phyloP scores from a whole-genome alignment of 352 stramenopile species.

The Elongisporangium anandrum region DNA sequence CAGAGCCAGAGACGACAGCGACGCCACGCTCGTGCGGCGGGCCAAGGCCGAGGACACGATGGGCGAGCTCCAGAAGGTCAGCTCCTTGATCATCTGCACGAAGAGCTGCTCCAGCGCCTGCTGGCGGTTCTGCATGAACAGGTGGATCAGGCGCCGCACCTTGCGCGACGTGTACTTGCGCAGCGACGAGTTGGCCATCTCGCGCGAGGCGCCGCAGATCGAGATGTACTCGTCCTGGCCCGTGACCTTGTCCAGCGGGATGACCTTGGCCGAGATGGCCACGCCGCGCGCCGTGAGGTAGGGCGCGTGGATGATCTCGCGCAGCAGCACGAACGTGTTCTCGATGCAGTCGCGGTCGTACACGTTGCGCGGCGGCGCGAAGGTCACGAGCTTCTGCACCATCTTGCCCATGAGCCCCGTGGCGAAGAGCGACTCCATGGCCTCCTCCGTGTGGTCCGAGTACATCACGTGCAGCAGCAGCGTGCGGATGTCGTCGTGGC shows the following conservation, averaged over 20 bases:
- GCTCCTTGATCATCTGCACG: slow-evolving; percentile 78
- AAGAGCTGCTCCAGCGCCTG: slow-evolving; percentile 66
- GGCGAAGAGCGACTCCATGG: slow-evolving; percentile 68
- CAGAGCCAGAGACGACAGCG: slow-evolving; percentile 63
- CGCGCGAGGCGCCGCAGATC: slow-evolving; percentile 77
- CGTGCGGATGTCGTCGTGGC: slow-evolving; percentile 77
- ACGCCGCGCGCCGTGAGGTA: slow-evolving; percentile 79
- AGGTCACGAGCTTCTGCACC: slow-evolving; percentile 73
- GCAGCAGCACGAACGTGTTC: slow-evolving; percentile 76
- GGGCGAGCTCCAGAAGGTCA: slow-evolving; percentile 78
- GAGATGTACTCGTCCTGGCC: slow-evolving; percentile 86
- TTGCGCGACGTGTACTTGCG: slow-evolving; percentile 86
- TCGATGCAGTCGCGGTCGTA: slow-evolving; percentile 76
- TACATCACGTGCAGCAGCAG: slow-evolving; percentile 79
- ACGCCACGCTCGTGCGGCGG: slow-evolving; percentile 42
- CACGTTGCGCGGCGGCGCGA: slow-evolving; percentile 60
- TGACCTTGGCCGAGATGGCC: slow-evolving; percentile 83
- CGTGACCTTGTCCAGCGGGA: slow-evolving; percentile 81
- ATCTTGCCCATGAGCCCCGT: slow-evolving; percentile 72
- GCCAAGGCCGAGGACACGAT: slow-evolving; percentile 18
- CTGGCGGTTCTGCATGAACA: slow-evolving; percentile 81
- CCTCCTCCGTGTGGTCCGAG: slow-evolving; percentile 74
- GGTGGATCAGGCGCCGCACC: slow-evolving; percentile 74
- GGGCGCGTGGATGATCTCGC: slow-evolving; percentile 77
- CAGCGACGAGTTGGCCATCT: slow-evolving; percentile 77